Evolutionary conservation across 2,329 filamentous ascomycete species (phyloP).

Genomic region (Hirsutella thompsonii): DNA sequence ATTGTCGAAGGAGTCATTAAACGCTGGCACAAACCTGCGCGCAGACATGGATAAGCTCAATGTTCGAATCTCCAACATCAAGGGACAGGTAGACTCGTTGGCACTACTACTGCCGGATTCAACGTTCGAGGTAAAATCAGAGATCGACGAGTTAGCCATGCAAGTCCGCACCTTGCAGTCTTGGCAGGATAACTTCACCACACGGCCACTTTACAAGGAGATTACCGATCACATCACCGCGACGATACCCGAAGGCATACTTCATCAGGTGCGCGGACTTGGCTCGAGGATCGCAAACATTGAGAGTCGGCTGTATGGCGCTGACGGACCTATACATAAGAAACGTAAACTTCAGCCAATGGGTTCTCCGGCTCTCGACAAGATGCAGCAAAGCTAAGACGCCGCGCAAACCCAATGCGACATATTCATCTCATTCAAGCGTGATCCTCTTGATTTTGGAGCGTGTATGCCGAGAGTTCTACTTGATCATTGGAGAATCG

Average conservation of each 20-base stretch:
- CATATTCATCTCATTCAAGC: too few species aligned
- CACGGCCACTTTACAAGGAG: slow-evolving; percentile 24
- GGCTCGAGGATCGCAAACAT: slow-evolving; percentile 8
- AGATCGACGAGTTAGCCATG: slow-evolving; percentile 17
- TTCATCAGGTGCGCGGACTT: slow-evolving; percentile 9
- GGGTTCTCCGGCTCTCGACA: not conserved
- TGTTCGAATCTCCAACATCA: not conserved
- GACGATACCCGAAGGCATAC: slow-evolving; percentile 10
- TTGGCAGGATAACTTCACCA: slow-evolving; percentile 36
- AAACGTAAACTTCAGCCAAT: slow-evolving; percentile 2
- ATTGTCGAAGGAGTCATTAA: slow-evolving; percentile 3
- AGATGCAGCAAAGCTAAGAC: not conserved
- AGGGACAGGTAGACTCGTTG: slow-evolving; percentile 1
- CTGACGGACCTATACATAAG: slow-evolving; percentile 1
- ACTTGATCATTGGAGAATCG: too few species aligned
- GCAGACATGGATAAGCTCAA: slow-evolving; percentile 1
- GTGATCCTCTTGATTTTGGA: too few species aligned
- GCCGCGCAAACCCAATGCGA: not conserved
- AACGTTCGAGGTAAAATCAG: slow-evolving; percentile 1
- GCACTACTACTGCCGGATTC: not conserved
- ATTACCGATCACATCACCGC: slow-evolving; percentile 25
- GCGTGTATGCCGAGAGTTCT: too few species aligned
- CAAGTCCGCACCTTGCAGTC: slow-evolving; percentile 26
- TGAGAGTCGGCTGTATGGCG: slow-evolving; percentile 4
- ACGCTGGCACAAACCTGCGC: slow-evolving; percentile 1